Evolutionary conservation across 1,139 yeast species (phyloP), one percentile per base, ranked within the genome.

Genomic region (Geotrichum cucujoidarum): DNA sequence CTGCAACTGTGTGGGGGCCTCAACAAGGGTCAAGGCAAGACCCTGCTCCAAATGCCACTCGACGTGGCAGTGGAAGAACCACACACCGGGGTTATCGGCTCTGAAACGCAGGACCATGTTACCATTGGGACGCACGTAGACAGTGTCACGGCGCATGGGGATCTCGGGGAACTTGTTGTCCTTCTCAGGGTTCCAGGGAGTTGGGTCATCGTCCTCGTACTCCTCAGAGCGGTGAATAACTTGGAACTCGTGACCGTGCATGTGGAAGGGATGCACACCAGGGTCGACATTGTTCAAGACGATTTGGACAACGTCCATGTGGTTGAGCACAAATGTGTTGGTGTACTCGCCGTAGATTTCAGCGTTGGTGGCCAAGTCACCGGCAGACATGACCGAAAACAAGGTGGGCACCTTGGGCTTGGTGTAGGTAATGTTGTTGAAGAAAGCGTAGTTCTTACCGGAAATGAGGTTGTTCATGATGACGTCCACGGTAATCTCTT

Each of bases 11-110:
- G 61, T 56, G 18, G 95, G 95, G 32, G 87, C 89, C 68, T 87
- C 95, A 45, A 87, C 70, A 38, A 86, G 71, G 13, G 75, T 73
- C 53, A 84, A 63, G 36, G 89, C 90, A 53, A 88, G 74, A 53
- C 96, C 96, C 68, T 87, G 95, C 60, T 79, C 81, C 72, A 88
- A 76, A 71, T 88, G 96, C 96, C 96, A 88, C 61, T 88, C 95
- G 56, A 88, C 81, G 60, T 88, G 96, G 69, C 96, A 89, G 66
- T 88, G 96, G 85, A 88, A 88, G 61, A 83, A 74, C 95, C 95
- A 87, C 35, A 86, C 88, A 60, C 95, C 95, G 27, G 95, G 95
- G 64, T 87, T 86, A 60, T 83, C 80, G 45, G 95, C 87, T 56
- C 73, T 75, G 68, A 86, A 85, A 60, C 95, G 73, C 43, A 71